Evolutionary conservation across 306 rosid species (phyloP).

Genomic region (Quercus alba): DNA sequence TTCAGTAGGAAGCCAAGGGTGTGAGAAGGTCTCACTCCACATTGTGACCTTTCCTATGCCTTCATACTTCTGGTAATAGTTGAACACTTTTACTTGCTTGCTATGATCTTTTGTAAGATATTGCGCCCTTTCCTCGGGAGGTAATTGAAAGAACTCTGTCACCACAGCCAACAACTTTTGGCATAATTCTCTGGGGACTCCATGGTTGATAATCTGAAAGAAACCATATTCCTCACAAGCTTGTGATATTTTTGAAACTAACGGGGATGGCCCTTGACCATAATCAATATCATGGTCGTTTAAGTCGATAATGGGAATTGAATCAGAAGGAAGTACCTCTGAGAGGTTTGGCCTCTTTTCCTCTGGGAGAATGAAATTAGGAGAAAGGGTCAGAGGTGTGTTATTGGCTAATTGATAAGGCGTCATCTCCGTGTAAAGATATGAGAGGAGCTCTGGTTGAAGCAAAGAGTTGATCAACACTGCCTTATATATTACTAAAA

Average conservation of each 20-base stretch:
- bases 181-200: conserved; percentile 38
- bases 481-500: no score
- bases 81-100: conserved; percentile 28
- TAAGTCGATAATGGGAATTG: conserved; percentile 51
- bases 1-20: conserved; percentile 33
- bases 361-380: conserved; percentile 40
- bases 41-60: conserved; percentile 17
- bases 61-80: conserved; percentile 24
- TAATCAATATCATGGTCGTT: not conserved
- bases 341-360: conserved; percentile 40
- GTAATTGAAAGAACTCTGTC: conserved; percentile 32
- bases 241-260: conserved; percentile 31
- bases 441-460: no score
- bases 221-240: conserved; percentile 54
- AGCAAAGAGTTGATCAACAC: no score
- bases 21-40: conserved; percentile 53
- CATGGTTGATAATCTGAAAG: conserved; percentile 51
- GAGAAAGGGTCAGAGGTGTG: conserved; percentile 24
- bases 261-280: no score
- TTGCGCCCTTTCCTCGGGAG: conserved; percentile 29
- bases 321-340: conserved; percentile 19
- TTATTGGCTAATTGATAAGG: conserved; percentile 21
- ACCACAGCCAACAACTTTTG: conserved; percentile 19
- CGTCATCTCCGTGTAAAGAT: conserved; percentile 17
- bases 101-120: conserved; percentile 28